Base-by-base conservation (phyloP, 495 filamentous ascomycete genomes). In the Stereocaulon alpinum region DNA sequence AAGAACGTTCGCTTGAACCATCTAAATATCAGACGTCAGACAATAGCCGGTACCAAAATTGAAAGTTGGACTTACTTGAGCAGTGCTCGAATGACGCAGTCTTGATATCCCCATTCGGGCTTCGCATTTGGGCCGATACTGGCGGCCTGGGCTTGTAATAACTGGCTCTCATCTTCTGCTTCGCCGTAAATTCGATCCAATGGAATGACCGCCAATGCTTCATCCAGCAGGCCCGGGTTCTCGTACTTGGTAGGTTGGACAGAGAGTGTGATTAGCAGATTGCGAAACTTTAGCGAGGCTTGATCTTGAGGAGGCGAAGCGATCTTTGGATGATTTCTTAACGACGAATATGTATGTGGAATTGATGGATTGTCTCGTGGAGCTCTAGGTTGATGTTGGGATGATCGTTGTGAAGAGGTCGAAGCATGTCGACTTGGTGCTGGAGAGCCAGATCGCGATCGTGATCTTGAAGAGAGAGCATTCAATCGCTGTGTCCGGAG, bases 1-100 rank as follows among this genome's bases (percentile, higher is more conserved):
- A 99, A 99, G 74, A 97, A 98, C 11, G 84, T 82, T 51, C 86
- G 79, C 73, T 89, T 92, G 76, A 96, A 99, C 94, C 93, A 99
- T 72, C 91, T 95, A 60, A 43, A 24, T 53, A 0, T 20, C 58
- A 58, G 42, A 59, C 60, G 56, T 71, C 69, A 58, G 58, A 29
- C 24, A n/a, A 18, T 12, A 52, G 47, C 4, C 2, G 0, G 40
- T 42, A 11, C 12, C 11, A 6, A 0, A 22, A 17, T n/a, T 6
- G 42, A 29, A 12, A 30, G 29, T 40, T 9, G 29, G 50, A 70
- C 75, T 66, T 64, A 87, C 89, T 83, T 91, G 60, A 96, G 73
- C 60, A 99, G 76, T 60, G 93, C 88, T 65, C 86, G 83, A 64
- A 99, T 86, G 34, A 96, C 88, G 75, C 92, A 99, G 75, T 99